Evolutionary conservation across 768 basidiomycete genomes (phyloP).

Genomic region (Dacryopinax primogenitus): DNA sequence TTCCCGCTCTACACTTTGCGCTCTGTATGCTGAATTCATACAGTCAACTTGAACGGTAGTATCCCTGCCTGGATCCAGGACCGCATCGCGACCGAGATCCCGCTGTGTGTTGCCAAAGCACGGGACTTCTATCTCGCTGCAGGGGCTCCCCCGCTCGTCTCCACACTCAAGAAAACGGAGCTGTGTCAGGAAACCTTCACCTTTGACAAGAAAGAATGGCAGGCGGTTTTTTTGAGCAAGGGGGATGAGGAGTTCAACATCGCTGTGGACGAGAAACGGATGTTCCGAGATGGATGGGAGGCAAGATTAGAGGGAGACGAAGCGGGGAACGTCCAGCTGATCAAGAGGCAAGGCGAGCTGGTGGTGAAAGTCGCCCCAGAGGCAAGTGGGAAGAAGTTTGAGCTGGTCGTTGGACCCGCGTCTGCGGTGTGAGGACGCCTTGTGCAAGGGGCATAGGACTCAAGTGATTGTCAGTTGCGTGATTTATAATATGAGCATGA

Average conservation of each 20-base stretch:
- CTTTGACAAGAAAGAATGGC: not conserved
- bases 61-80: not conserved
- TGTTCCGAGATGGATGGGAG: not conserved
- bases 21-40: not conserved
- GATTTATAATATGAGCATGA: too few species aligned
- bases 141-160: not conserved
- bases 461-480: too few species aligned
- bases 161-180: not conserved
- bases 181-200: not conserved
- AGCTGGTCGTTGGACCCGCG: not conserved
- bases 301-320: not conserved
- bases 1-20: too few species aligned
- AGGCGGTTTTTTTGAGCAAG: not conserved
- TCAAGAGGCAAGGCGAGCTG: not conserved
- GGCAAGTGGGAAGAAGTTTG: slow-evolving; percentile 3
- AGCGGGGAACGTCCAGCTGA: not conserved
- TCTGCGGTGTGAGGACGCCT: too few species aligned
- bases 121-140: not conserved
- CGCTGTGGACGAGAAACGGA: not conserved
- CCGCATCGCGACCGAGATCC: not conserved
- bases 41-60: not conserved
- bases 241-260: not conserved
- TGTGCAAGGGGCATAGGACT: too few species aligned
- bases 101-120: slow-evolving; percentile 1
- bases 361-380: not conserved